Evolutionary conservation across 2,329 filamentous ascomycete species (phyloP), one percentile per base, ranked within the genome.

Genomic region (Diaporthe vaccinii): DNA sequence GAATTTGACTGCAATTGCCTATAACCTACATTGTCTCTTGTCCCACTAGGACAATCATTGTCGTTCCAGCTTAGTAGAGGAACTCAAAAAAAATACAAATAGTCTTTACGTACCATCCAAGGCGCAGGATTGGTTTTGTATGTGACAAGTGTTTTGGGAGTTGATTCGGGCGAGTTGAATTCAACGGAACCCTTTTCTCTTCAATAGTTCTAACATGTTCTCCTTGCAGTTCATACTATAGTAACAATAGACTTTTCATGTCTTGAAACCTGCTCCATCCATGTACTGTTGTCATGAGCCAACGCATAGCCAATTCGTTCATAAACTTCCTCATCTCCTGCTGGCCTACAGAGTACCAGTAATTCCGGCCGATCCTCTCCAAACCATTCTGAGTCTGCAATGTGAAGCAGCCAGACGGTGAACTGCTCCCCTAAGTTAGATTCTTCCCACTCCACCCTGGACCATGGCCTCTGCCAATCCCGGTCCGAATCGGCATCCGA

Each of bases 241-340:
- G 57, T 59, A n/a, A 59, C 20, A 3, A 39, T 4, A n/a, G 31
- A 39, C 57, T 39, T 59, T 15, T 20, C 22, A 8, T 59, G 57
- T 36, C 10, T 14, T 22, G 34, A 36, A n/a, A 25, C 2, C 1
- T n/a, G 10, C 10, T 49, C 44, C 20, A 2, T 22, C 44, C 4
- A 7, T 39, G 57, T 14, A 12, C 15, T 36, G 4, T 8, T 5
- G 20, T 4, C 1, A 14, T 12, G 0, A n/a, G 28, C 2, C 7
- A 2, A 1, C 57, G 39, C 0, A 14, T n/a, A 8, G 10, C 57
- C 57, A 59, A 59, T 36, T 34, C 57, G 10, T 3, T 59, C 57
- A n/a, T 14, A 59, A 34, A 59, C 31, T 7, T 59, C 20, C 22
- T 59, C 31, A 8, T 39, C 12, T 14, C 57, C 57, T 59, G 10